Base-by-base conservation (phyloP, 352 stramenopile genomes). In the Phytophthora megakarya region DNA sequence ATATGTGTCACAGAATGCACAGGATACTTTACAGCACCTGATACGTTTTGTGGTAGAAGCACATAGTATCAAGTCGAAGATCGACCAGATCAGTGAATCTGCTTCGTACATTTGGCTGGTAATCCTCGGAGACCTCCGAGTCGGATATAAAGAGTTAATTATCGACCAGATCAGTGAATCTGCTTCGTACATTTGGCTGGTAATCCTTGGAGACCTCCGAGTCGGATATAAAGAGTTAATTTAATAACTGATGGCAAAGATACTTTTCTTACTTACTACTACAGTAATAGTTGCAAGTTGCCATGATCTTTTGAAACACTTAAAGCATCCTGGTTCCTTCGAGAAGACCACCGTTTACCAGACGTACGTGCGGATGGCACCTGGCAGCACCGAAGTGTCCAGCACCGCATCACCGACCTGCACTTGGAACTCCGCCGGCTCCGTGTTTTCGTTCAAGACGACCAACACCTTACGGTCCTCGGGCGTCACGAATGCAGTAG, bases 401-500 rank as follows among this genome's bases (percentile, higher is more conserved):
- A 92, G 44, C 22, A 67, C 63, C n/a, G 49, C 48, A 44, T 73
- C 74, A 9, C 69, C 77, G 19, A 76, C 67, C 19, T 80, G 65
- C 23, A 94, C 50, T 43, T 85, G 72, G 46, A 94, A 90, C 9
- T 72, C 47, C 0, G 78, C 83, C n/a, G 81, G 67, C 49, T 90
- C 83, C 18, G 83, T 86, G 70, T 94, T 92, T 47, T 92, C 83
- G 50, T 94, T 94, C 44, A 94, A 39, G 43, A 92, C 81, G 6
- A 94, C 83, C 26, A 88, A 55, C 25, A 94, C 81, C 42, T 80
- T 90, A 45, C 82, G 80, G 62, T 90, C 75, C 32, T 80, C 55
- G 1, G 85, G 85, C 16, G 81, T 91, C 42, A 87, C 71, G 56
- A 94, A 93, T 8, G 80, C 73, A 19, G 76, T 52, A 10, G 82